These are phyloP conservation scores for Rhizoclosmatium globosum DNA, from an alignment of 192 early-diverging fungal genomes.

Conservation along the genomic window DNA sequence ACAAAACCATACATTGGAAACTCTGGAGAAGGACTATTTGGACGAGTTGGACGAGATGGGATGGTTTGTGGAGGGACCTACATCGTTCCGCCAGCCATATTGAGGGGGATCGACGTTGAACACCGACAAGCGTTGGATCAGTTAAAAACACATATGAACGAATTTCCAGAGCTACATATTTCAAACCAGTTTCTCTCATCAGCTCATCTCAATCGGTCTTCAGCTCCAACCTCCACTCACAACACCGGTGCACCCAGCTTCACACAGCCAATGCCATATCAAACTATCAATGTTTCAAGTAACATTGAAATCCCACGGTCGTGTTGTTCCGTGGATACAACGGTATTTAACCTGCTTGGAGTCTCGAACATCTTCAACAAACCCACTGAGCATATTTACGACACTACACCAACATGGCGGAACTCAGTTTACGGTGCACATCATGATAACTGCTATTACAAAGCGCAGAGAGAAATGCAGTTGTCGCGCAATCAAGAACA, in stretches of 20 bases:
- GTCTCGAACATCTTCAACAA: background rate
- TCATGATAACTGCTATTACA: constrained; percentile 11
- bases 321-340: constrained; percentile 25
- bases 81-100: constrained; percentile 22
- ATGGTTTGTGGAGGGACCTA: constrained; percentile 27
- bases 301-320: background rate
- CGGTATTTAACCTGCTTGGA: constrained; percentile 24
- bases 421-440: background rate
- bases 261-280: background rate
- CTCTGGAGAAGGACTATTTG: constrained; percentile 20
- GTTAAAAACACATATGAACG: background rate
- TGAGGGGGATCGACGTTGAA: constrained; percentile 20
- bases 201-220: background rate
- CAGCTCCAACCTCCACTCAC: background rate
- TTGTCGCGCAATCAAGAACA: background rate
- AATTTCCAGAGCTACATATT: background rate
- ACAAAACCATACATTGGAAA: constrained; percentile 2
- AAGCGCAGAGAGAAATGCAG: background rate
- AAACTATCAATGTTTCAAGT: background rate
- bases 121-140: background rate
- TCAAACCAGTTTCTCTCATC: background rate
- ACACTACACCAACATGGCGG: constrained; percentile 3
- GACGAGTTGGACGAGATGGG: constrained; percentile 1
- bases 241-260: background rate
- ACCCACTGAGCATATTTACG: background rate